Evolutionary conservation across 2,329 filamentous ascomycete species (phyloP), one percentile per base, ranked within the genome.

Genomic region (Penicillium sclerotigenum): DNA sequence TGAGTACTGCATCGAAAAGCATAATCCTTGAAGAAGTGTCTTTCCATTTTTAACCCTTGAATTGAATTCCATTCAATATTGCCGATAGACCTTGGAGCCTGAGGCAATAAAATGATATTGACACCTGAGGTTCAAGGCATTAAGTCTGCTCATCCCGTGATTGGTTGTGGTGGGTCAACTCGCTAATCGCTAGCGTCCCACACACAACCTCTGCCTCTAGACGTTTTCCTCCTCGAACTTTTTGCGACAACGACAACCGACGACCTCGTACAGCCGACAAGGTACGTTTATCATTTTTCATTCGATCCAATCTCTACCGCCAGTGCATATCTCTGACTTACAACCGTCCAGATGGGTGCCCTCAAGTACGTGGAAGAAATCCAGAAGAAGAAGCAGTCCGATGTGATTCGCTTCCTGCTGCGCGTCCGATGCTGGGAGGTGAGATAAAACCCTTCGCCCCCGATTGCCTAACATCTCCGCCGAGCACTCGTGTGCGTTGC

Each of bases 311-410:
- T n/a, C 7, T 40, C 31, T 11, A 34, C 47, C 49, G 43, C 41
- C 26, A 42, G 42, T 48, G 34, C 47, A 60, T 33, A 54, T 59
- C 54, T 59, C 64, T 68, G 47, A 65, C 48, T 49, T 43, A 40
- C 43, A 50, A 58, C 63, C 47, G 54, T 64, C 53, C 59, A 93
- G 87, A 97, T 97, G 94, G 94, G 94, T 90, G 93, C 93, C 85
- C 91, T 97, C 82, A 99, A 99, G 85, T 99, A 96, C 86, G 91
- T 99, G 83, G 95, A 99, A 88, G 94, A 99, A 87, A 89, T 99
- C 85, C 91, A 97, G 82, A 97, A 99, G 91, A 97, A 96, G 91
- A 99, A 99, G 91, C 94, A 99, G 89, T 96, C 91, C 81, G 94
- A 99, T 87, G 89, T 99, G 78, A 90, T 97, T 85, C 92, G 92